Conservation (phyloP, 2,329 filamentous ascomycete species). For the Venturia pyrina region DNA sequence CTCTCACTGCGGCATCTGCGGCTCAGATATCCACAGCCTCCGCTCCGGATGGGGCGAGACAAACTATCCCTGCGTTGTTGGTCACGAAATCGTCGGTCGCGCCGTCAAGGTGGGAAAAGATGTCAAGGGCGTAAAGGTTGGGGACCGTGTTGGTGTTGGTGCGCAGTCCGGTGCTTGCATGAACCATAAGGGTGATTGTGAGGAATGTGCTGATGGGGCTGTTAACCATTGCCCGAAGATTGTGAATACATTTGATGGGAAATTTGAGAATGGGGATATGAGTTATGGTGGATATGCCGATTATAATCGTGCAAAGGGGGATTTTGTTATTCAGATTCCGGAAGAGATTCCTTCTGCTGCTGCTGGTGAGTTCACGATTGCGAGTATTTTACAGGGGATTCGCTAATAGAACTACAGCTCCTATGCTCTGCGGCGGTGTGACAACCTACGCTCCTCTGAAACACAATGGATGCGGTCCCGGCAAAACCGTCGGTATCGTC, state of each 20-base stretch:
- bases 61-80: conserved; percentile 29
- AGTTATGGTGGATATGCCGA: conserved; percentile 56
- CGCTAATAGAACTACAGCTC: conserved; percentile 28
- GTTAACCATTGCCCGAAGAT: conserved; percentile 32
- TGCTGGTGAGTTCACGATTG: conserved; percentile 17
- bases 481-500: conserved; percentile 58
- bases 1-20: conserved; percentile 25
- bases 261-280: conserved; percentile 49
- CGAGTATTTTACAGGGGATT: no score
- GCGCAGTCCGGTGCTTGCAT: conserved; percentile 40
- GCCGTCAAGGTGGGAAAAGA: conserved; percentile 29
- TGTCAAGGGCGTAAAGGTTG: conserved; percentile 34
- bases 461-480: conserved; percentile 56
- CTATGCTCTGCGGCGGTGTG: conserved; percentile 69
- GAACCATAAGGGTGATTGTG: conserved; percentile 30
- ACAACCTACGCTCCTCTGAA: conserved; percentile 62
- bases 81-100: conserved; percentile 33
- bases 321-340: conserved; percentile 52
- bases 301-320: conserved; percentile 43
- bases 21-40: conserved; percentile 28
- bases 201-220: conserved; percentile 39
- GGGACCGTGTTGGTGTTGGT: conserved; percentile 40
- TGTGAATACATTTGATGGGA: conserved; percentile 45
- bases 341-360: conserved; percentile 37
- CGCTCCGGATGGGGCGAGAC: conserved; percentile 30